Percentiles rank a stretch among this genome's conserved stretches.
These are phyloP conservation scores for Stevia rebaudiana DNA, from an alignment of 140 eudicot species.

Conservation along the genomic window DNA sequence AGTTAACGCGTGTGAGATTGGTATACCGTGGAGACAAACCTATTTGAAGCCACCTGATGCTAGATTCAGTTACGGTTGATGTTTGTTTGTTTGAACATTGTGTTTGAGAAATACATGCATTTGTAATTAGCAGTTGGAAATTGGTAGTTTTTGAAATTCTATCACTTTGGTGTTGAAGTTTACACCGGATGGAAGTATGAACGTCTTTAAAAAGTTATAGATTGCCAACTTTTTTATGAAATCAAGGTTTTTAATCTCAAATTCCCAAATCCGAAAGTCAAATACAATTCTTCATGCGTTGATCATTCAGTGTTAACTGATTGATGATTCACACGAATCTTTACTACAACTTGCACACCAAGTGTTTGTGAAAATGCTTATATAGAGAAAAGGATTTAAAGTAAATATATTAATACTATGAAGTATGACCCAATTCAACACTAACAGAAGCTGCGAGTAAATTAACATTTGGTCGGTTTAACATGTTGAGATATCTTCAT, in stretches of 20 bases:
- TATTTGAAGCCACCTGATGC: constrained; percentile 48
- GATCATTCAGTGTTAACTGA: constrained; percentile 20
- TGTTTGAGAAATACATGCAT: neutral
- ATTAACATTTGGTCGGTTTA: constrained; percentile 21
- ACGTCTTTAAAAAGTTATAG: too few relatives aligned
- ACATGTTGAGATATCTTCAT: constrained; percentile 32
- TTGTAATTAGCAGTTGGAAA: constrained; percentile 22
- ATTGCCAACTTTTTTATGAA: too few relatives aligned
- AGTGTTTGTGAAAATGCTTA: constrained; percentile 41
- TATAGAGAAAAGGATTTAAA: constrained; percentile 49
- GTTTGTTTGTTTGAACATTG: neutral
- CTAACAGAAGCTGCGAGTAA: constrained; percentile 39
- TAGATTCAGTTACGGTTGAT: constrained; percentile 72
- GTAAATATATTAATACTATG: constrained; percentile 44
- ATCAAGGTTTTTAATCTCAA: constrained; percentile 12
- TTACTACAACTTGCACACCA: constrained; percentile 53
- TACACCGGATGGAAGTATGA: too few relatives aligned
- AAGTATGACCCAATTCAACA: constrained; percentile 43
- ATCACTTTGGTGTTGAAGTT: too few relatives aligned
- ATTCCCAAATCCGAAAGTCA: constrained; percentile 23
- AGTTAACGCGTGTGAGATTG: constrained; percentile 94
- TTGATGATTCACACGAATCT: constrained; percentile 55
- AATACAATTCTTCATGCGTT: constrained; percentile 14
- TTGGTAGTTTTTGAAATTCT: too few relatives aligned
- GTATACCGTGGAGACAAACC: constrained; percentile 84